These are phyloP conservation scores for Leishmania mexicana DNA, from an alignment of 208 protist species.

Conservation along the genomic window DNA sequence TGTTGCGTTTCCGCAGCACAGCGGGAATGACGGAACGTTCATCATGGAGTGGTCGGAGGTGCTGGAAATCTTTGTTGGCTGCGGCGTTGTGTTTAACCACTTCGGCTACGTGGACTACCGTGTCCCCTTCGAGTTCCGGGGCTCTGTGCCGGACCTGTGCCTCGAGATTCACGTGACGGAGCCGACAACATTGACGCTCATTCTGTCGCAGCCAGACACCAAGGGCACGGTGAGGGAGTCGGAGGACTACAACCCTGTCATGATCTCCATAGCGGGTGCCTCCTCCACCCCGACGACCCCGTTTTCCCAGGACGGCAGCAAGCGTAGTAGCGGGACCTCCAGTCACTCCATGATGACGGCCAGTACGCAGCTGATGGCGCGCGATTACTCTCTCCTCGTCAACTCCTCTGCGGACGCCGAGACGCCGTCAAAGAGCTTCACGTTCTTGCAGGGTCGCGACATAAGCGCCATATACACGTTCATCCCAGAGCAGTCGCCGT, in stretches of 20 bases:
- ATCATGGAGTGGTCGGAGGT: slow-evolving; percentile 82
- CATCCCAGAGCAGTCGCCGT: slow-evolving; percentile 70
- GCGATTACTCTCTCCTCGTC: slow-evolving; percentile 35
- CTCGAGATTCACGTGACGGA: slow-evolving; percentile 61
- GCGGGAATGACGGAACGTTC: slow-evolving; percentile 60
- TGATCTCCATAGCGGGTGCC: slow-evolving; percentile 67
- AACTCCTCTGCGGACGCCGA: slow-evolving; percentile 79
- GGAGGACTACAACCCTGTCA: slow-evolving; percentile 61
- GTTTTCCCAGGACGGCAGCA: slow-evolving; percentile 16
- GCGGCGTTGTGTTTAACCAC: slow-evolving; percentile 80
- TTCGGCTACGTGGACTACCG: slow-evolving; percentile 72
- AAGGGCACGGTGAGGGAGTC: slow-evolving; percentile 56
- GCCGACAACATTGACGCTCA: slow-evolving; percentile 58
- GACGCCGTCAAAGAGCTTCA: slow-evolving; percentile 62
- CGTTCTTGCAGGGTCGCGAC: slow-evolving; percentile 75
- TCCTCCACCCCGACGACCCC: slow-evolving; percentile 14
- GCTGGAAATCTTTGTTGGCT: slow-evolving; percentile 65
- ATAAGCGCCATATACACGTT: slow-evolving; percentile 80
- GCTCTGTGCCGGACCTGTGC: slow-evolving; percentile 62
- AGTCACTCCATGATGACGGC: slow-evolving; percentile 42
- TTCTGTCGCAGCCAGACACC: slow-evolving; percentile 76
- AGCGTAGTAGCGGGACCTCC: slow-evolving; percentile 24
- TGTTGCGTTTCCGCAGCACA: slow-evolving; percentile 40
- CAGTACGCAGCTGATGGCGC: slow-evolving; percentile 45
- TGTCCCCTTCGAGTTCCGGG: slow-evolving; percentile 68